Evolutionary conservation across 2,329 filamentous ascomycete genomes (phyloP).

Genomic region (Teratosphaeria gauchensis): DNA sequence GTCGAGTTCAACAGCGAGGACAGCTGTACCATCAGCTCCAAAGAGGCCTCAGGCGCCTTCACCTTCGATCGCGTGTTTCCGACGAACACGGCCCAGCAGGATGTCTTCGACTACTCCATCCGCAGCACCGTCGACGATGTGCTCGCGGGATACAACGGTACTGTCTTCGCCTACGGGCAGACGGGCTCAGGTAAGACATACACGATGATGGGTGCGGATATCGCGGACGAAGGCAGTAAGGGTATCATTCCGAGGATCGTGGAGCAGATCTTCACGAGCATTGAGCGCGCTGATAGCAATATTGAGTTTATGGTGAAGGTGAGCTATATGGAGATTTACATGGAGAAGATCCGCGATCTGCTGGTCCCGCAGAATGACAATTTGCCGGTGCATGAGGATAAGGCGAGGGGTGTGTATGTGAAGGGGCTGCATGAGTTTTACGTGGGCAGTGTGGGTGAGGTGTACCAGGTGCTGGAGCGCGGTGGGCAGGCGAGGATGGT

Average conservation of each 20-base stretch:
- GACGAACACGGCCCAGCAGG: conserved; percentile 79
- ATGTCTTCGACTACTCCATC: conserved; percentile 98
- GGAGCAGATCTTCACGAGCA: conserved; percentile 94
- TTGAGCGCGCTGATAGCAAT: conserved; percentile 79
- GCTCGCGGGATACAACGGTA: conserved; percentile 97
- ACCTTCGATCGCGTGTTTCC: conserved; percentile 98
- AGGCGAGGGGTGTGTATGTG: conserved; percentile 90
- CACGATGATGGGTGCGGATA: conserved; percentile 96
- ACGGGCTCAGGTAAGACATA: conserved; percentile 98
- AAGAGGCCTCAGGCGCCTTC: conserved; percentile 69
- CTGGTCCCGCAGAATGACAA: conserved; percentile 91
- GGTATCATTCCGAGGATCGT: conserved; percentile 96
- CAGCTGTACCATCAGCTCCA: conserved; percentile 80
- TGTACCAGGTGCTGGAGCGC: conserved; percentile 92
- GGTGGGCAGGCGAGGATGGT: conserved; percentile 86
- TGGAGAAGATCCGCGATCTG: conserved; percentile 95
- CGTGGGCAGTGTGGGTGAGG: conserved; percentile 87
- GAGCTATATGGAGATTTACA: conserved; percentile 99
- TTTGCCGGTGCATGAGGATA: conserved; percentile 94
- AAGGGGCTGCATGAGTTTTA: conserved; percentile 93
- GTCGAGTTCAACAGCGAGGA: conserved; percentile 82
- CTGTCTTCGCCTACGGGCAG: conserved; percentile 96
- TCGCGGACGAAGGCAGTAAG: conserved; percentile 77
- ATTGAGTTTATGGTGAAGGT: conserved; percentile 99
- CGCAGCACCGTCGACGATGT: conserved; percentile 94